Base-by-base conservation (phyloP, 768 basidiomycete species). In the Lactarius sanguifluus region DNA sequence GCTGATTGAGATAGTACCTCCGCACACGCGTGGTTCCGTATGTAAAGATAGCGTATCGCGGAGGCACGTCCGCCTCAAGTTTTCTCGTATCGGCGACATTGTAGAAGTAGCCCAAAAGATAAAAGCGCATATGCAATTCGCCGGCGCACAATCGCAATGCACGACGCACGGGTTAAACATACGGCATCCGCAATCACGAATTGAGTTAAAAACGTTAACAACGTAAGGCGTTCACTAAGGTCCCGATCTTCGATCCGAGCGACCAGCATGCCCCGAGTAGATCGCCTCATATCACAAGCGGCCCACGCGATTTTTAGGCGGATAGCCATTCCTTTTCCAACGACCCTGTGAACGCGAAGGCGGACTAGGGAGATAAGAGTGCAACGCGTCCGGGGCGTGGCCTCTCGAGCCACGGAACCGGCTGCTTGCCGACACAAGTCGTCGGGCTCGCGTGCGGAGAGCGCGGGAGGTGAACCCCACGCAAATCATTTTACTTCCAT, bases 171-270 rank as follows among this genome's bases (percentile, higher is more conserved):
- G n/a, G n/a, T 38, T 13, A 43, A 20, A 41, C 16, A 38, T 30
- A 59, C 60, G 30, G 23, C 40, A 20, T 28, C 10, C 58, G n/a
- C 23, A 38, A 57, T 50, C 47, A 13, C 50, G 50, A n/a, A 52
- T 52, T 52, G 25, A 52, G 61, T 66, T 61, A 34, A 50, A 45
- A 66, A 66, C 65, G 65, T 63, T 59, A 67, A 18, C 28, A 50
- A 57, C 56, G 56, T 57, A 57, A 57, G 10, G 56, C 56, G 18
- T 40, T 5, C 36, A 16, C 13, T 34, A 25, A 28, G 12, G 50
- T 15, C 40, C 54, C 50, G 34, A 67, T 67, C 62, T 64, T 34
- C 62, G 66, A 63, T 41, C 40, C 18, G 25, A 55, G 40, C 10
- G 32, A 13, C 40, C 36, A 18, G 20, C 36, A 16, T 45, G 36